phyloP scores from a whole-genome alignment of 208 protist species.

The Angomonas deanei region DNA sequence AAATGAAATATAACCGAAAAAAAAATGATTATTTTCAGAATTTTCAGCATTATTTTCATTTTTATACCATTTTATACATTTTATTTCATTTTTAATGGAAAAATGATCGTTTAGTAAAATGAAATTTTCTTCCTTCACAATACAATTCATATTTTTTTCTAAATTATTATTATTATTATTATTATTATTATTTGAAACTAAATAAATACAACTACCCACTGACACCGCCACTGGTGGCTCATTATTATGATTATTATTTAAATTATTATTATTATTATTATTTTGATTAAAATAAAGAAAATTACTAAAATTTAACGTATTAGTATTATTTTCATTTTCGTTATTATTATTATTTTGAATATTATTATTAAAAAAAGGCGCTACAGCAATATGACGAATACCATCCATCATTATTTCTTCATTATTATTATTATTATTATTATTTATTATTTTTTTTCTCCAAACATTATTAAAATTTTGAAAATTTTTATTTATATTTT shows the following conservation, averaged over 20 bases:
- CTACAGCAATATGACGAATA: not conserved
- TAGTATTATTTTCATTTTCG: not conserved
- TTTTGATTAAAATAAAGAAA: not conserved
- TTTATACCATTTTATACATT: not conserved
- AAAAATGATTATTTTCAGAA: no score
- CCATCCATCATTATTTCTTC: not conserved
- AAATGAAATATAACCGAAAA: no score
- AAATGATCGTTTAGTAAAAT: no score
- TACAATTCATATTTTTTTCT: not conserved
- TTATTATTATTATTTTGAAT: not conserved
- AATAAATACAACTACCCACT: not conserved
- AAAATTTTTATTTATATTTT: no score
- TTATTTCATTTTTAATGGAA: no score
- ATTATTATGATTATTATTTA: constrained; percentile 1
- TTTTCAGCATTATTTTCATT: not conserved
- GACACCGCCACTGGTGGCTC: no score
- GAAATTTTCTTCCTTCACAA: not conserved
- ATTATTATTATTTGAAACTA: not conserved
- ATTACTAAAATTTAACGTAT: not conserved
- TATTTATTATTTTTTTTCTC: not conserved
- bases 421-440: constrained; percentile 1
- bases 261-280: constrained; percentile 1
- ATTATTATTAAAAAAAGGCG: not conserved
- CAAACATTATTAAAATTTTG: not conserved
- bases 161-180: constrained; percentile 1